These are phyloP conservation scores for Arthromyces matolae DNA, from an alignment of 768 basidiomycete genomes.

Conservation along the genomic window DNA sequence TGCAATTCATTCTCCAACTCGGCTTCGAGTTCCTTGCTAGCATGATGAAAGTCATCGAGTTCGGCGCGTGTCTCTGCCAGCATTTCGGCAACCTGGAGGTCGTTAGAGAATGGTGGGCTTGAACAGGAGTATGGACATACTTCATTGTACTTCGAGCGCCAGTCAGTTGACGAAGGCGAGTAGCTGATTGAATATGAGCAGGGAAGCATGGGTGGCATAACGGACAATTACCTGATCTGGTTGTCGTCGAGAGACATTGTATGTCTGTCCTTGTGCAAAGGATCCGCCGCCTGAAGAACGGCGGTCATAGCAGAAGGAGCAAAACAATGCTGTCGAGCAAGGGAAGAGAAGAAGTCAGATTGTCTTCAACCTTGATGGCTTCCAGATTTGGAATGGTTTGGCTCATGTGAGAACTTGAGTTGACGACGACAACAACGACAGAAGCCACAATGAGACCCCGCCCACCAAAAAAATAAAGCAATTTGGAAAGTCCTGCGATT, in stretches of 20 bases:
- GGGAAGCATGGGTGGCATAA: constrained; percentile 20
- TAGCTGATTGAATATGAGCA: constrained; percentile 40
- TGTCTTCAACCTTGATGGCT: constrained; percentile 10
- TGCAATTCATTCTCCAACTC: constrained; percentile 91
- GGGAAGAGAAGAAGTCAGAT: too few relatives aligned
- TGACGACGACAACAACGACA: constrained; percentile 4
- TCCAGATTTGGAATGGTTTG: constrained; percentile 16
- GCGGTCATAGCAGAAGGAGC: constrained; percentile 47
- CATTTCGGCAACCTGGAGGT: constrained; percentile 65
- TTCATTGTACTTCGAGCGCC: constrained; percentile 78
- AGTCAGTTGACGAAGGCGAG: constrained; percentile 55
- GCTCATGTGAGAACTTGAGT: not conserved
- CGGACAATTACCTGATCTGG: constrained; percentile 62
- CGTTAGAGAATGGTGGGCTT: constrained; percentile 5
- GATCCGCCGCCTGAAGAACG: constrained; percentile 58
- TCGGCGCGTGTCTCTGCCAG: constrained; percentile 79
- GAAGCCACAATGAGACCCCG: constrained; percentile 2
- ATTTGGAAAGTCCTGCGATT: too few relatives aligned
- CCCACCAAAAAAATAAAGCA: too few relatives aligned
- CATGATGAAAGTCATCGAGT: constrained; percentile 82
- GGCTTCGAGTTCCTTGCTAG: constrained; percentile 88
- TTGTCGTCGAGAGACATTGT: constrained; percentile 70
- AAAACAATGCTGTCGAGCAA: constrained; percentile 8
- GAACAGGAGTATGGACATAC: constrained; percentile 20
- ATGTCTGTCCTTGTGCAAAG: constrained; percentile 53